Conservation (phyloP, 495 filamentous ascomycete genomes). For the Annulohypoxylon nitens region DNA sequence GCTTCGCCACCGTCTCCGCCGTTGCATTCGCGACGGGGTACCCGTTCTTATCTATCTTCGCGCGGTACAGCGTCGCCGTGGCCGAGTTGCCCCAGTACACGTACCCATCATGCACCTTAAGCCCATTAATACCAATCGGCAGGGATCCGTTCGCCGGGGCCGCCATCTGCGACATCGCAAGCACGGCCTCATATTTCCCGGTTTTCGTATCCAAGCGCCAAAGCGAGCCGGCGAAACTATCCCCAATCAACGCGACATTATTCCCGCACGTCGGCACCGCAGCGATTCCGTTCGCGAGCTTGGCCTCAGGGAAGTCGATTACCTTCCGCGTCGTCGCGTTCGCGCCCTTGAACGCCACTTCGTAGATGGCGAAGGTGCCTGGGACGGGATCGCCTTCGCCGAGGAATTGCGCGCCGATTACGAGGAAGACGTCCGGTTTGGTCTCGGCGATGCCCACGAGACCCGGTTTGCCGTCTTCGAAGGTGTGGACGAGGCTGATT, state of each 20-base stretch:
- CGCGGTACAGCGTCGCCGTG: conserved; percentile 50
- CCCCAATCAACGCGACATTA: conserved; percentile 51
- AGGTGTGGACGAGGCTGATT: conserved; percentile 55
- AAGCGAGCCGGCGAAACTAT: conserved; percentile 55
- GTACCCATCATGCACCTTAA: conserved; percentile 48
- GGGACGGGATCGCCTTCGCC: conserved; percentile 47
- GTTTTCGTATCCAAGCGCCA: conserved; percentile 50
- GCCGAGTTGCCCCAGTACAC: conserved; percentile 63
- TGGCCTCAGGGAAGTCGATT: conserved; percentile 51
- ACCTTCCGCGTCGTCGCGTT: conserved; percentile 44
- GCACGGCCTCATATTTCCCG: conserved; percentile 40
- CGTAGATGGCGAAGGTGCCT: conserved; percentile 54
- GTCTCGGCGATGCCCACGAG: conserved; percentile 58
- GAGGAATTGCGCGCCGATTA: conserved; percentile 51
- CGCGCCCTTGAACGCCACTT: conserved; percentile 32
- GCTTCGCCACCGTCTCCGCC: conserved; percentile 37
- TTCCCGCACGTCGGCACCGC: conserved; percentile 21
- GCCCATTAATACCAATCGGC: conserved; percentile 60
- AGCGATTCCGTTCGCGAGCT: conserved; percentile 57
- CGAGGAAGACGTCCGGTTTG: conserved; percentile 56
- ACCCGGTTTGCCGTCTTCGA: conserved; percentile 50
- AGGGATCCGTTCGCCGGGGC: conserved; percentile 19
- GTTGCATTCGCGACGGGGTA: conserved; percentile 33
- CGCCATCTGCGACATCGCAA: conserved; percentile 35
- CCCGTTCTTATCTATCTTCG: conserved; percentile 49